Base-by-base conservation (phyloP, 495 filamentous ascomycete species). In the Tuber brumale region DNA sequence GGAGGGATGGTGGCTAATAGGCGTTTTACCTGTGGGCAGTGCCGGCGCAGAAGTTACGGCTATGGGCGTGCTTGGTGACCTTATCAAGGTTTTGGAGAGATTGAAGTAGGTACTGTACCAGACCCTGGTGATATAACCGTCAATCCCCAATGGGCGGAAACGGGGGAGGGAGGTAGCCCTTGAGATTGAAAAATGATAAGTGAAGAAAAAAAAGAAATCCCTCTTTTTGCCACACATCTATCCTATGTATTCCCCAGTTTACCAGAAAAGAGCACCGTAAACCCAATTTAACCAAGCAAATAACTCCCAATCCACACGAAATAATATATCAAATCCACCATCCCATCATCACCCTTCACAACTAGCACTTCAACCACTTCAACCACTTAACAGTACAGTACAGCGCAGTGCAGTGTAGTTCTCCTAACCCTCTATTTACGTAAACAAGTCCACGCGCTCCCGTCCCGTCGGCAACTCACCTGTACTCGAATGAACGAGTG, bases 11-110 rank as follows among this genome's bases (percentile, higher is more conserved):
- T 51, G 21, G 31, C 74, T 77, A 21, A 81, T 39, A 51, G 57
- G 43, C 72, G 70, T 39, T 75, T 73, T 45, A 4, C 8, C 21
- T 19, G 31, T 5, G 42, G 70, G 19, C 70, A 86, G 86, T 72
- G 95, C 95, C 73, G 95, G 95, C 80, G 94, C 92, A 66, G 95
- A 97, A 42, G 94, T 97, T 48, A 98, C 95, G 46, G 95, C 95
- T 42, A 97, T 97, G 93, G 95, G 95, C 70, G 95, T 98, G 39
- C 91, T 92, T 14, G 89, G 89, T 46, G 96, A 98, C 86, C 84
- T 98, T 81, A 85, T 97, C 80, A 97, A 95, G 87, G 93, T 96
- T 31, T 81, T 97, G 44, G 76, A 83, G 37, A 79, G 81, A 69
- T 71, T 82, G 61, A 81, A 78, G 69, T 81, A 81, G 80, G 43